Base-by-base conservation (phyloP, 2,329 filamentous ascomycete genomes). In the Fusarium sp. region DNA sequence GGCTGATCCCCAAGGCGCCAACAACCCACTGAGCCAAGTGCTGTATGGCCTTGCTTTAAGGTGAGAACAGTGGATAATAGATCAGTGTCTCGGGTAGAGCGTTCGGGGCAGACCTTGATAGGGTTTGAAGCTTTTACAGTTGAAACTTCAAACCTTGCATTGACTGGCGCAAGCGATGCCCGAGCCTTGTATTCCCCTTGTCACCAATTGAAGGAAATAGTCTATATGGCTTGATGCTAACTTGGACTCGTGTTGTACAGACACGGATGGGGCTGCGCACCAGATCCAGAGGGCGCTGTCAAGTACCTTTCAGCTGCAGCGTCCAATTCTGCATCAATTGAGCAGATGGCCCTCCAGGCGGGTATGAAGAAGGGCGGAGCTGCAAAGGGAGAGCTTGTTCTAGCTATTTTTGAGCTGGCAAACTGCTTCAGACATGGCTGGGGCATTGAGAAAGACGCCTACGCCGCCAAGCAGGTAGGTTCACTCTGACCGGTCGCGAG, bases 401-500 rank as follows among this genome's bases (percentile, higher is more conserved):
- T 99, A 65, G 95, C 96, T 64, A 98, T 99, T 69, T 98, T 96
- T 76, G 96, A 99, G 84, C 84, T 99, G 75, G 93, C 91, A 57
- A 96, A 96, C 80, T 95, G 89, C 81, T 98, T 98, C 84, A 90
- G 96, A 65, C 89, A 98, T 79, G 96, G 94, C 56, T 98, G 95
- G 95, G 96, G 96, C 48, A 91, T 97, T 49, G 86, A 89, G 67
- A 92, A 92, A 77, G 96, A 99, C 79, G 88, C 94, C 35, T 86
- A 93, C 53, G 96, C 96, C 46, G 96, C 96, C 49, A 90, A 90
- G 79, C 87, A 90, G 83, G 88, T 90, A 73, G 74, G 68, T 56
- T 41, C 24, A 52, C 48, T 42, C 48, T 44, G 13, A 37, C 18
- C n/a, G 21, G 42, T 35, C 31, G 23, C 29, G 23, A 47, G 37